Base-by-base conservation (phyloP, 2,329 filamentous ascomycete species). In the Thermothelomyces thermophilus region DNA sequence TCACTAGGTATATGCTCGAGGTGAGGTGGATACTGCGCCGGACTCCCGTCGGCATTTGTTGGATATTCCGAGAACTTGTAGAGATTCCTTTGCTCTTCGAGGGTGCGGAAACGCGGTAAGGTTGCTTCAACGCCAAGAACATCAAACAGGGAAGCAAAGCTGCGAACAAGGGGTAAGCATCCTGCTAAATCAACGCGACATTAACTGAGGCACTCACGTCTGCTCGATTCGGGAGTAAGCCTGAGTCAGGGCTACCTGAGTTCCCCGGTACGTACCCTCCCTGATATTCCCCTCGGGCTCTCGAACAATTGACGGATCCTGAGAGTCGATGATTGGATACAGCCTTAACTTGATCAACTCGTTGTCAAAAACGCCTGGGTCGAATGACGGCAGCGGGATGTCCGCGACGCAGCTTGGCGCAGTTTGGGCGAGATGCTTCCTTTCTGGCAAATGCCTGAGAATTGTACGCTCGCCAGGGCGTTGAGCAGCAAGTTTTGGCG, bases 211-310 rank as follows among this genome's bases (percentile, higher is more conserved):
- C 11, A 24, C 62, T 58, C 35, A 67, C 64, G 59, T 65, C 39
- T 63, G 63, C 57, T 67, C 66, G 43, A 67, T 66, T 13, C 63
- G 59, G 10, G 59, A 56, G 44, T 67, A 67, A 0, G 64, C 58
- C n/a, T 68, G 63, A 0, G 64, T 66, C 20, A 68, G 22, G 8
- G 64, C 64, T 13, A 66, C 60, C 35, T 67, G 66, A 0, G 65
- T 67, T 6, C 65, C 65, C 5, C 59, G 48, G 45, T 67, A 68
- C 2, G 63, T 66, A 1, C 64, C 65, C 40, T 64, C 52, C 2
- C 39, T 37, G 9, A 68, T 64, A 37, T 64, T 62, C 3, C 63
- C 65, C 22, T 60, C 57, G 1, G 56, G 63, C 14, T 56, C 54
- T 13, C 54, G 48, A n/a, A 60, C 55, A 2, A 52, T 49, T 4